Evolutionary conservation across 2,329 filamentous ascomycete genomes (phyloP), one percentile per base, ranked within the genome.

Genomic region (Tolypocladium nubicola): DNA sequence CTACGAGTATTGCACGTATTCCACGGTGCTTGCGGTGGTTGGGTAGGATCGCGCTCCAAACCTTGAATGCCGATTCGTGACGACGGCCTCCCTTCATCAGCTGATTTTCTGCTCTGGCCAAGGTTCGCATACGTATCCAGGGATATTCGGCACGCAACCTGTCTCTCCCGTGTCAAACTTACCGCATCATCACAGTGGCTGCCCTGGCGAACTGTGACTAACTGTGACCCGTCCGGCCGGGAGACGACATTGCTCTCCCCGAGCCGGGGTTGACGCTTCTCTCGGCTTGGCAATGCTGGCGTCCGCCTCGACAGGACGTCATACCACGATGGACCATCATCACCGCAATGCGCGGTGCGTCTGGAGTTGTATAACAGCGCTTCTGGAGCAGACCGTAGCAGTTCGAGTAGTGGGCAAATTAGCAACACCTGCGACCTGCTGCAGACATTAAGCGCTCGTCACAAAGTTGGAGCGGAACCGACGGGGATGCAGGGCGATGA

Each of bases 401-500:
- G 33, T 3, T 3, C 23, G 23, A 26, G 23, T 50, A n/a, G 52
- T 30, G 38, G 37, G 35, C 38, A 54, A 41, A 41, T 21, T 41
- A 54, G 52, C 52, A 49, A 50, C 9, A 11, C 26, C 45, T n/a
- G 11, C 16, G 47, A 33, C 47, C 26, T 50, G 47, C 26, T 50
- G 47, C 47, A 35, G 26, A 33, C 9, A n/a, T 30, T 30, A 53
- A 53, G 52, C 52, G 37, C 35, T 41, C 7, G 47, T 26, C 45
- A 19, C 45, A 30, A 30, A 33, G 30, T 19, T 53, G 37, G 38
- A 41, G 35, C 54, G 30, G 26, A 61, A 64, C 41, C 21, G 53
- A 54, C 54, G 38, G 35, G 54, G 49, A 58, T 56, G 38, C 38
- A 40, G 7, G 41, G 37, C 40, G 62, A 69, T 70, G 68, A 64